Evolutionary conservation across 2,329 filamentous ascomycete genomes (phyloP).

Genomic region (Cucurbitaria berberidis): DNA sequence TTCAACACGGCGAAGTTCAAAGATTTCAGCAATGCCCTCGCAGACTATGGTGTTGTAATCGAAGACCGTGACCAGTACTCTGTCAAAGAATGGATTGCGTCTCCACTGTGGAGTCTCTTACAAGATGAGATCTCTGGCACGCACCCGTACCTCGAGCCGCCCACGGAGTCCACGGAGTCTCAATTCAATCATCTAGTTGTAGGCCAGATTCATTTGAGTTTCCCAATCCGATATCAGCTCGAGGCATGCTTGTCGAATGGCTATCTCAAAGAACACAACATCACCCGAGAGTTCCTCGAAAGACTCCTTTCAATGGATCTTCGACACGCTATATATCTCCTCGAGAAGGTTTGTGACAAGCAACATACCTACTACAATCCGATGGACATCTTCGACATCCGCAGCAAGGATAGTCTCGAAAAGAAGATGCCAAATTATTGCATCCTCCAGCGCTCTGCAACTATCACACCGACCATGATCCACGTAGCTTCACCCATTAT

Average conservation of each 20-base stretch:
- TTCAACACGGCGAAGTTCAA: conserved; percentile 46
- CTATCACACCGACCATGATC: conserved; percentile 83
- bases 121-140: conserved; percentile 38
- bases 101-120: conserved; percentile 34
- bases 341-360: conserved; percentile 75
- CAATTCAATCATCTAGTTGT: conserved; percentile 41
- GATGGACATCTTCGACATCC: conserved; percentile 71
- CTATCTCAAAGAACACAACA: conserved; percentile 75
- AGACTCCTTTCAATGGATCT: conserved; percentile 61
- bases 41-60: conserved; percentile 74
- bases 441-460: conserved; percentile 74
- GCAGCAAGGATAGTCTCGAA: conserved; percentile 20
- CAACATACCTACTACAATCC: conserved; percentile 70
- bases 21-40: conserved; percentile 61
- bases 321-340: conserved; percentile 65
- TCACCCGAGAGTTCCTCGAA: conserved; percentile 70
- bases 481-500: conserved; percentile 77
- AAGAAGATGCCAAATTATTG: conserved; percentile 72
- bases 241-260: conserved; percentile 90
- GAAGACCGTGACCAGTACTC: conserved; percentile 53
- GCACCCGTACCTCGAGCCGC: conserved; percentile 25
- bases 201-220: conserved; percentile 51
- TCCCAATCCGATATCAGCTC: conserved; percentile 83
- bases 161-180: conserved; percentile 6
- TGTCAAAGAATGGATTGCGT: conserved; percentile 28